Base-by-base conservation (phyloP, 352 stramenopile genomes). In the Globisporangium barbulae region DNA sequence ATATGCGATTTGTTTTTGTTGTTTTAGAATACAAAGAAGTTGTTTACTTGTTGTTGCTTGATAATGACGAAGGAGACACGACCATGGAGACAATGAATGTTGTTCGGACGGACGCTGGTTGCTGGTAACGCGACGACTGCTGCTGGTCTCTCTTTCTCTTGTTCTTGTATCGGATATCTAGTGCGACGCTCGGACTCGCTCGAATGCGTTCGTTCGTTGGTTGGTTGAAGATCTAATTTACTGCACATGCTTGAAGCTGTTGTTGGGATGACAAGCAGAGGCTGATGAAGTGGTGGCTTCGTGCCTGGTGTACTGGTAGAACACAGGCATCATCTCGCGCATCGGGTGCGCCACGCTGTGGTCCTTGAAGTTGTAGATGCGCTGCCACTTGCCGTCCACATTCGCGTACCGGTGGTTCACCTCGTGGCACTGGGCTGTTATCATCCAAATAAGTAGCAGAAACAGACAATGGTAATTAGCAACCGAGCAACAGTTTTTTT, bases 331-430 rank as follows among this genome's bases (percentile, higher is more conserved):
- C 78, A 91, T 89, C 55, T 88, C 75, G 45, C 75, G 77, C 78
- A 91, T 90, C 9, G 61, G 25, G 67, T 91, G 85, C 48, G 61
- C 59, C 0, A 61, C 56, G 54, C 75, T 82, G 68, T 92, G 81
- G 56, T 90, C 76, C 56, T 88, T 75, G 65, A 91, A 91, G 64
- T 91, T 80, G 70, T 82, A 85, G 49, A 90, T 77, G 33, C 80
- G 79, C 65, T 90, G 80, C 83, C 81, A 92, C 65, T 87, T 93
- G 61, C 85, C 85, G 49, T 93, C 82, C 30, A 91, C 81, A 53
- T 91, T 93, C 21, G 83, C 85, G 67, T 91, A 91, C 39, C 83
- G 79, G 64, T 92, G 83, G 57, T 65, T 79, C 59, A 91, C 77
- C 21, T 90, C 71, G 41, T 83, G 73, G 15, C 72, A 83, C 62